These are phyloP conservation scores for Bacidia gigantensis DNA, from an alignment of 495 filamentous ascomycete genomes.

Conservation along the genomic window DNA sequence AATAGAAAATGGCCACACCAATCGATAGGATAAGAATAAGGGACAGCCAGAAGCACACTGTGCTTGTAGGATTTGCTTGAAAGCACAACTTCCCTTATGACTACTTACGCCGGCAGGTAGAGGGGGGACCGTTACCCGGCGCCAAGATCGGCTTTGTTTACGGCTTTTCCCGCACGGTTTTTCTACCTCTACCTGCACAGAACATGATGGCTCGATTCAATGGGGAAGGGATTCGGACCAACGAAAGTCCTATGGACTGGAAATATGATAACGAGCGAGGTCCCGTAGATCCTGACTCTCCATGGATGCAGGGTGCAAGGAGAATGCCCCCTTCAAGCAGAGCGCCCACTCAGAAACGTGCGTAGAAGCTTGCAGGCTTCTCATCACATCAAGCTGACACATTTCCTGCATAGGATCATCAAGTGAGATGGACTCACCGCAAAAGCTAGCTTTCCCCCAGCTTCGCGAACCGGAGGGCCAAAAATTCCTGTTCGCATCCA, in stretches of 20 bases:
- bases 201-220: slow-evolving; percentile 17
- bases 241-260: slow-evolving; percentile 57
- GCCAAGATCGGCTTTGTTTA: neutral
- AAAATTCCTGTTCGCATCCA: slow-evolving; percentile 15
- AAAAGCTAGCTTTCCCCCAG: slow-evolving; percentile 30
- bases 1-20: too few relatives aligned
- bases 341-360: slow-evolving; percentile 31
- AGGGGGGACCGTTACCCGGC: neutral
- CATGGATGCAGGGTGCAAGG: slow-evolving; percentile 29
- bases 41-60: too few relatives aligned
- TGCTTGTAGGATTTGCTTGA: too few relatives aligned
- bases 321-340: slow-evolving; percentile 20
- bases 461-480: slow-evolving; percentile 30
- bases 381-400: too few relatives aligned
- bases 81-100: too few relatives aligned
- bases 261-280: slow-evolving; percentile 43
- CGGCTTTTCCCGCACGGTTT: neutral
- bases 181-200: neutral
- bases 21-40: too few relatives aligned
- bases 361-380: slow-evolving; percentile 19
- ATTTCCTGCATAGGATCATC: slow-evolving; percentile 29
- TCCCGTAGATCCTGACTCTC: slow-evolving; percentile 43
- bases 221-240: slow-evolving; percentile 29
- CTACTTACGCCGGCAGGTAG: too few relatives aligned
- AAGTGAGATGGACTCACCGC: slow-evolving; percentile 37